Conservation (phyloP, 495 filamentous ascomycete genomes). For the Aspergillus cavernicola region DNA sequence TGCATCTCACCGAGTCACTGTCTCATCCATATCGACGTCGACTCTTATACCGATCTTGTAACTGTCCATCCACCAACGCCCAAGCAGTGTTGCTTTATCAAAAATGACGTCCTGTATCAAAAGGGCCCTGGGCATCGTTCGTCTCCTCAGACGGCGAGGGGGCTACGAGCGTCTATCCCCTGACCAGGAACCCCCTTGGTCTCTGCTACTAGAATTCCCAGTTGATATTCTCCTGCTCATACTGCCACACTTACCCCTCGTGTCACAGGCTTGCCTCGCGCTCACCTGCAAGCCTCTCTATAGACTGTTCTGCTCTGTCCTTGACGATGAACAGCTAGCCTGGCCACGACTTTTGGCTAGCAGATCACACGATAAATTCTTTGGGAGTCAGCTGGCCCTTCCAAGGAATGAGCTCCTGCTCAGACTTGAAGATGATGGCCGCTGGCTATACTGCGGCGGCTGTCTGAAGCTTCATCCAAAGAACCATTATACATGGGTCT, state of each 20-base stretch:
- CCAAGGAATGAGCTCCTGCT: constrained; percentile 8
- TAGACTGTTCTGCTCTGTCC: background rate
- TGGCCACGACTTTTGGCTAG: constrained; percentile 7
- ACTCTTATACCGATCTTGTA: too few species aligned
- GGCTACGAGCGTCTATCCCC: background rate
- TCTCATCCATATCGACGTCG: too few species aligned
- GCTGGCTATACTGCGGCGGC: constrained; percentile 7
- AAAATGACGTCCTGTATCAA: background rate
- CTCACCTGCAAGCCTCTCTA: constrained; percentile 18
- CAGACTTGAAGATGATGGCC: constrained; percentile 7
- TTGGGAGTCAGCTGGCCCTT: background rate
- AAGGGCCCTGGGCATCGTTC: background rate
- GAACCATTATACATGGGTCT: background rate
- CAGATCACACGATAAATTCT: background rate
- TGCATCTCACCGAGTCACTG: too few species aligned
- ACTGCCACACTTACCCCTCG: background rate
- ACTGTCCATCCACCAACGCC: too few species aligned
- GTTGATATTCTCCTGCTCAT: constrained; percentile 12
- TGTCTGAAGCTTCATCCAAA: constrained; percentile 15
- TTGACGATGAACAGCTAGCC: constrained; percentile 3
- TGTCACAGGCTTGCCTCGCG: constrained; percentile 11
- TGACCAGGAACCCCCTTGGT: background rate
- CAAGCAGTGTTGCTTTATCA: too few species aligned
- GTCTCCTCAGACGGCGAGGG: background rate
- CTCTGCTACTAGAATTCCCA: constrained; percentile 4